Percentiles rank a stretch among this genome's conserved stretches.
Evolutionary conservation across 176 grass and related monocot genomes (phyloP).

Genomic region (Saccharum officinarum): DNA sequence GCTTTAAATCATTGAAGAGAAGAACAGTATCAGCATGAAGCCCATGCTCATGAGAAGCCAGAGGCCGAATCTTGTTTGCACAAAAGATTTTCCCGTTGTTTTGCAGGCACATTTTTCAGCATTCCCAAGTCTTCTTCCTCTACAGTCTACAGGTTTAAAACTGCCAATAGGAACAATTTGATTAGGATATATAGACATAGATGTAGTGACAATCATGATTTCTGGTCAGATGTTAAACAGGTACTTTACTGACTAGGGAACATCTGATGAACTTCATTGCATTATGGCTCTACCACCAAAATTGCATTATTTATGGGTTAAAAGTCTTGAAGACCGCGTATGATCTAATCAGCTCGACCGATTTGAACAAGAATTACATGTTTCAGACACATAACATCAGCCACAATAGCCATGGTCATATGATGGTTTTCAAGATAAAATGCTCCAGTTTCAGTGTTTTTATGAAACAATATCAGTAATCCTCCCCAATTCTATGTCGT

Average conservation of each 20-base stretch:
- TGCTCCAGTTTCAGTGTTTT: background rate
- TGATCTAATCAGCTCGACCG: background rate
- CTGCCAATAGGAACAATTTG: slow-evolving; percentile 24
- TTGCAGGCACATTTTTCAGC: slow-evolving; percentile 77
- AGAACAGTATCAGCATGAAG: slow-evolving; percentile 22
- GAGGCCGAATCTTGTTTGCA: slow-evolving; percentile 31
- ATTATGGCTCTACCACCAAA: background rate
- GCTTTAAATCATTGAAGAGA: slow-evolving; percentile 19
- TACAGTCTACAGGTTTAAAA: background rate
- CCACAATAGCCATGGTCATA: background rate
- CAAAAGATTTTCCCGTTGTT: slow-evolving; percentile 20
- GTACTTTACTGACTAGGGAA: background rate
- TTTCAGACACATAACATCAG: background rate
- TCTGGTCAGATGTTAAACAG: background rate
- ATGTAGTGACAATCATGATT: background rate
- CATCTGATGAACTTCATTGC: background rate
- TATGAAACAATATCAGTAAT: background rate
- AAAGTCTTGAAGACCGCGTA: background rate
- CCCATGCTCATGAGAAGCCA: slow-evolving; percentile 16
- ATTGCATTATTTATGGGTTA: background rate
- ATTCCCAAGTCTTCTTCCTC: slow-evolving; percentile 45
- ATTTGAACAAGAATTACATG: background rate
- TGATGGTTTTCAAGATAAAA: background rate
- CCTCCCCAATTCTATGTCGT: background rate
- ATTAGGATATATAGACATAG: background rate